Evolutionary conservation across 768 basidiomycete species (phyloP).

Genomic region (Pisolithus tinctorius): DNA sequence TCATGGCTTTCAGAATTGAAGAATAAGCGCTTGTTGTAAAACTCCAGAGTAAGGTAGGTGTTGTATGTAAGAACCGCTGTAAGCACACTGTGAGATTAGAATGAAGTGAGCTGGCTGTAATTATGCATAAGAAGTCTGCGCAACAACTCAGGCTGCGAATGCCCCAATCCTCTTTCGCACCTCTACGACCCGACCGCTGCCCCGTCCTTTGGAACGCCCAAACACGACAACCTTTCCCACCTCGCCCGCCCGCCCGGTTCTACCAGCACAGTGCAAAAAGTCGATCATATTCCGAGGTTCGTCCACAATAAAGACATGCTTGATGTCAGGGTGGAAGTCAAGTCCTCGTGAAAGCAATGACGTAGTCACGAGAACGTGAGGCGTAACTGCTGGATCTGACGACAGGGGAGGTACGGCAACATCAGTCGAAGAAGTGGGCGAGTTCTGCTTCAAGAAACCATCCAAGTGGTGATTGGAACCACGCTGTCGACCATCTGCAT

Average conservation of each 20-base stretch:
- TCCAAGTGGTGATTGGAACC: conserved; percentile 75
- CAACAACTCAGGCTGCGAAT: conserved; percentile 13
- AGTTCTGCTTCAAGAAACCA: conserved; percentile 50
- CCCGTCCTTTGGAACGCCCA: conserved; percentile 61
- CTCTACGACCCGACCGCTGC: conserved; percentile 45
- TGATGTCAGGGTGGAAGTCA: conserved; percentile 74
- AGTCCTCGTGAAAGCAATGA: conserved; percentile 87
- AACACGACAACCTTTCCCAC: conserved; percentile 71
- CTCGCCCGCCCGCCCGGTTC: conserved; percentile 70
- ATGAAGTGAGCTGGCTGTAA: too few species aligned
- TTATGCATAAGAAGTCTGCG: too few species aligned
- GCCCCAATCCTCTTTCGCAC: conserved; percentile 46
- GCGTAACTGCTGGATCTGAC: conserved; percentile 27
- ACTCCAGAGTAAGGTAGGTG: too few species aligned
- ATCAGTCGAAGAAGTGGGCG: too few species aligned
- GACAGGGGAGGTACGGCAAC: conserved; percentile 6
- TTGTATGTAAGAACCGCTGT: too few species aligned
- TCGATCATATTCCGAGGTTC: conserved; percentile 87
- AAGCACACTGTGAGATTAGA: too few species aligned
- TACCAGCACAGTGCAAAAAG: conserved; percentile 86
- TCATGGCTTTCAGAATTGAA: too few species aligned
- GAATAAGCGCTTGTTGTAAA: too few species aligned
- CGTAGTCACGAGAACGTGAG: conserved; percentile 80
- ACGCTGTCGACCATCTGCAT: conserved; percentile 46
- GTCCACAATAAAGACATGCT: conserved; percentile 83